Percentiles rank a stretch among this genome's conserved stretches.
phyloP scores from a whole-genome alignment of 352 stramenopile species.

The Pythium oligandrum region DNA sequence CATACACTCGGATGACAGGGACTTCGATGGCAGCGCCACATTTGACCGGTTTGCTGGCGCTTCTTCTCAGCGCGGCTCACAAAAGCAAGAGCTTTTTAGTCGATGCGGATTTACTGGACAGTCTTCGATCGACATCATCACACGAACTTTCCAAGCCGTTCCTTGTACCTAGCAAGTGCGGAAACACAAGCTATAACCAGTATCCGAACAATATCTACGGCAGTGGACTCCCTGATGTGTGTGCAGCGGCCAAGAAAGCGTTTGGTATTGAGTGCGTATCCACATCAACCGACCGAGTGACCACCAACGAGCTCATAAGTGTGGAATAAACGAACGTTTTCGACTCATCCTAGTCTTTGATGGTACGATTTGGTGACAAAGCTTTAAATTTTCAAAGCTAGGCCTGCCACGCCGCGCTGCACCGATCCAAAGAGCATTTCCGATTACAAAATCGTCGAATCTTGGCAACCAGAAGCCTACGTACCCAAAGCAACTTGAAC shows the following conservation, averaged over 20 bases:
- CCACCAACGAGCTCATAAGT: too few species aligned
- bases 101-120: slow-evolving; percentile 21
- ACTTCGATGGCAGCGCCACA: slow-evolving; percentile 80
- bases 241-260: slow-evolving; percentile 25
- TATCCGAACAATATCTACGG: slow-evolving; percentile 82
- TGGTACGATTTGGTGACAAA: too few species aligned
- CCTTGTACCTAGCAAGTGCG: slow-evolving; percentile 56
- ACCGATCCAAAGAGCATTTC: too few species aligned
- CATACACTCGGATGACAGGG: slow-evolving; percentile 59
- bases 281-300: too few species aligned
- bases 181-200: slow-evolving; percentile 53
- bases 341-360: too few species aligned
- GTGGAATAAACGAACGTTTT: too few species aligned
- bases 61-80: slow-evolving; percentile 40
- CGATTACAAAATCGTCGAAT: too few species aligned
- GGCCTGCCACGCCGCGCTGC: too few species aligned
- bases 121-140: slow-evolving; percentile 31
- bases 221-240: slow-evolving; percentile 54
- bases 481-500: too few species aligned
- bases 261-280: slow-evolving; percentile 31
- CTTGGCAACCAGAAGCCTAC: too few species aligned
- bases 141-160: slow-evolving; percentile 58
- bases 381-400: too few species aligned
- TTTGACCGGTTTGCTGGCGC: slow-evolving; percentile 47
- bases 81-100: slow-evolving; percentile 11